Percentiles rank a stretch among this genome's conserved stretches.
phyloP scores from a whole-genome alignment of 2,329 filamentous ascomycete genomes.

The Metarhizium rileyi region DNA sequence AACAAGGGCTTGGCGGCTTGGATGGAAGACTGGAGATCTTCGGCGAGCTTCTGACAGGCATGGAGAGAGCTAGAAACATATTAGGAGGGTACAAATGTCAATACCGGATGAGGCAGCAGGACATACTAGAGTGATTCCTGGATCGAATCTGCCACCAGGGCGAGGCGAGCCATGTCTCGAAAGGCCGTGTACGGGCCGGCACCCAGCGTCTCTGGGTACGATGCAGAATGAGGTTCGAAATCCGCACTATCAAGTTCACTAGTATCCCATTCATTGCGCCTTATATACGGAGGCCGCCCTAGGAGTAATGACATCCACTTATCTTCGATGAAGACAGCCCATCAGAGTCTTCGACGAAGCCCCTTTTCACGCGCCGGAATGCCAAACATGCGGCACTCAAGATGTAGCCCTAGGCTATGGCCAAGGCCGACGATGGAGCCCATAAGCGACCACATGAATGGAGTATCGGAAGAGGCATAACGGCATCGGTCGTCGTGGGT shows the following conservation, averaged over 20 bases:
- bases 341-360: constrained; percentile 27
- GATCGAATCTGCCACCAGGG: constrained; percentile 7
- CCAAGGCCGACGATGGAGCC: constrained; percentile 24
- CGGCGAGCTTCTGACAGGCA: constrained; percentile 8
- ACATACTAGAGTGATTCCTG: constrained; percentile 9
- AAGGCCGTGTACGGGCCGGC: background rate
- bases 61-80: constrained; percentile 3
- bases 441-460: constrained; percentile 27
- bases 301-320: constrained; percentile 27
- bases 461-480: constrained; percentile 17
- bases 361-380: constrained; percentile 28
- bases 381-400: constrained; percentile 26
- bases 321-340: constrained; percentile 28
- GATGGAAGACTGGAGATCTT: constrained; percentile 8
- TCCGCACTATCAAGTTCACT: constrained; percentile 5
- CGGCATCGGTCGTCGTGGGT: background rate
- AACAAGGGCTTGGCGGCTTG: constrained; percentile 8
- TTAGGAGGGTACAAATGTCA: background rate
- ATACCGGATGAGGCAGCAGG: background rate
- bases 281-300: constrained; percentile 26
- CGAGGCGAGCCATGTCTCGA: constrained; percentile 8
- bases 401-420: constrained; percentile 23
- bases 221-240: constrained; percentile 3
- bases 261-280: constrained; percentile 21
- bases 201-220: background rate